Base-by-base conservation (phyloP, 352 stramenopile genomes). In the Saprolegnia diclina region DNA sequence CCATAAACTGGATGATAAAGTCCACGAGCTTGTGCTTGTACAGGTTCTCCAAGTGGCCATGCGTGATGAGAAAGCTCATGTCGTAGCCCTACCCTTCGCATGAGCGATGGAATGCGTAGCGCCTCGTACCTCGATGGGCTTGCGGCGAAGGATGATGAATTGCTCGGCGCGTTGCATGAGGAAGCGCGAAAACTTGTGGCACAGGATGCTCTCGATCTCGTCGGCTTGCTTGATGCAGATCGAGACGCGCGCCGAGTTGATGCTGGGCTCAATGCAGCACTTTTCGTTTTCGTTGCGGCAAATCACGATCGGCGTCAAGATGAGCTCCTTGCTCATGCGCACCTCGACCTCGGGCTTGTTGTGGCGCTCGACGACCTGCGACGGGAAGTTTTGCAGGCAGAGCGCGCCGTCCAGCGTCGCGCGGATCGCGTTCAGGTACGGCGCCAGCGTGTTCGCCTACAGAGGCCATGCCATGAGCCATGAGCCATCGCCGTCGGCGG, bases 1-100 rank as follows among this genome's bases (percentile, higher is more conserved):
- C 92, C 94, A 98, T 98, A 79, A 98, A 98, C 72, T 95, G 87
- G 74, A 98, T 97, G 76, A 98, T 94, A 71, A 98, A 98, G 77
- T 98, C 91, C 61, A 98, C 94, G 54, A 98, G 80, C 79, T 98
- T 98, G 79, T 98, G 90, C 77, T 98, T 98, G 87, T 96, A 97
- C 79, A 98, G 85, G 68, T 91, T 92, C 76, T 98, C 95, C 48
- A 98, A 76, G 72, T 98, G 91, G 72, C 87, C 88, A 74, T 98
- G 89, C 29, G 94, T 96, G 53, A 98, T 86, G 22, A 98, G 78
- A 71, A 98, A 98, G 74, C 91, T 98, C 76, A 98, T 97, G 74
- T 97, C 87, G 79, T 98, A 98, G 71, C 91, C 94, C 74, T 92
- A 63, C 24, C 42, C n/a, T 64, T 14, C 11, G 46, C 22, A 56